These are phyloP conservation scores for Ampelocalamus luodianensis DNA, from an alignment of 176 grass and related monocot species.

Conservation along the genomic window DNA sequence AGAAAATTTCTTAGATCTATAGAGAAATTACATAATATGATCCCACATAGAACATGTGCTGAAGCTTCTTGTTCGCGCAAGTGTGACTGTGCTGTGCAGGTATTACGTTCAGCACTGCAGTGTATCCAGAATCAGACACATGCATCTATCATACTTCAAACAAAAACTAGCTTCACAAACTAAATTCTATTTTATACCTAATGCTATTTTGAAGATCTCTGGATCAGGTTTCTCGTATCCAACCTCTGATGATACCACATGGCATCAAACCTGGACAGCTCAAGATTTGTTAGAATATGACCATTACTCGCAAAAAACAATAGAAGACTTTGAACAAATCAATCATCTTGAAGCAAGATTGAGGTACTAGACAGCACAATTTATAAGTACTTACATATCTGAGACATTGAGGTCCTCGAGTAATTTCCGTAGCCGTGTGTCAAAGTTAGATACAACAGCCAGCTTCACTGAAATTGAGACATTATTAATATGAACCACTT, in stretches of 20 bases:
- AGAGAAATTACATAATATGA: not conserved
- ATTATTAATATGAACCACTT: slow-evolving; percentile 27
- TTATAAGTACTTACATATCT: slow-evolving; percentile 62
- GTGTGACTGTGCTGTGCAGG: not conserved
- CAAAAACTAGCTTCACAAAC: not conserved
- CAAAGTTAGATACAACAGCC: slow-evolving; percentile 91
- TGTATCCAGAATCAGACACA: not conserved
- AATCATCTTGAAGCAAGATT: not conserved
- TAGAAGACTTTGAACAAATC: not conserved
- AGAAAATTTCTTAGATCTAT: not conserved
- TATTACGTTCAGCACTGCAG: not conserved
- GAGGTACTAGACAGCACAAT: not conserved
- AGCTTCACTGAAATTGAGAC: slow-evolving; percentile 83
- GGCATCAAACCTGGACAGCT: slow-evolving; percentile 91
- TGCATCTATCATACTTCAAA: not conserved
- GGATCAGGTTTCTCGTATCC: slow-evolving; percentile 91
- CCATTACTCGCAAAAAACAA: not conserved
- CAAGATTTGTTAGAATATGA: slow-evolving; percentile 43
- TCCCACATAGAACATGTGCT: not conserved
- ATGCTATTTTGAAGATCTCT: slow-evolving; percentile 87
- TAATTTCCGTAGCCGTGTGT: slow-evolving; percentile 75
- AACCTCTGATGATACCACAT: slow-evolving; percentile 89
- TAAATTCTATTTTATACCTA: slow-evolving; percentile 54
- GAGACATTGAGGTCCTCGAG: slow-evolving; percentile 73
- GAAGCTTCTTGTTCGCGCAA: slow-evolving; percentile 2